A percentile compares a stretch with the other conserved stretches of the same genome.
These are phyloP conservation scores for Aspergillus olivimuriae DNA, from an alignment of 495 filamentous ascomycete species.

Conservation along the genomic window DNA sequence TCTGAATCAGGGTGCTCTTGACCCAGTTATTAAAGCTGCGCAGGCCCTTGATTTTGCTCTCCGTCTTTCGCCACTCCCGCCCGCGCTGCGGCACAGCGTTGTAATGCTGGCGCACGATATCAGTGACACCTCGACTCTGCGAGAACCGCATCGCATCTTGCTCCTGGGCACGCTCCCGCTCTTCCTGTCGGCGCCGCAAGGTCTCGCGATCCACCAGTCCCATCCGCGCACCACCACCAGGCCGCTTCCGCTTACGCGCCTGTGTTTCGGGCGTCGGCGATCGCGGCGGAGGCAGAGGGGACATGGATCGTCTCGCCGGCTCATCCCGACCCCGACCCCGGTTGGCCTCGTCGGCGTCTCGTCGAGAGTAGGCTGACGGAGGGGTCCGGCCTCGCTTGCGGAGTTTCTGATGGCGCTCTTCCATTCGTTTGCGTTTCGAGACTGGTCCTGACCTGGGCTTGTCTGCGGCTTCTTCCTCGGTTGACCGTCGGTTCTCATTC, in stretches of 20 bases:
- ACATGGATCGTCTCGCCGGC: constrained; percentile 27
- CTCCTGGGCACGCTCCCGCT: constrained; percentile 55
- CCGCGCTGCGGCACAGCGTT: constrained; percentile 87
- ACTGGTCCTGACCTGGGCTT: constrained; percentile 16
- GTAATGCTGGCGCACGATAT: constrained; percentile 88
- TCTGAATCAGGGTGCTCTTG: constrained; percentile 93
- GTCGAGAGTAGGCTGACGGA: constrained; percentile 38
- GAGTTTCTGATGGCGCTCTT: constrained; percentile 38
- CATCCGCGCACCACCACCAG: constrained; percentile 75
- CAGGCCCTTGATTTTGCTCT: constrained; percentile 88
- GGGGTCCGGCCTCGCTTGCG: constrained; percentile 33
- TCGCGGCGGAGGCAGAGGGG: constrained; percentile 28
- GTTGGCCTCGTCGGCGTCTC: constrained; percentile 24
- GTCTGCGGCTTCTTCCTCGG: constrained; percentile 17
- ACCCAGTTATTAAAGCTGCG: constrained; percentile 98
- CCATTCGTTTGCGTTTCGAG: constrained; percentile 37
- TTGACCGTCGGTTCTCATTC: constrained; percentile 22
- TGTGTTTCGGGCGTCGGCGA: constrained; percentile 37
- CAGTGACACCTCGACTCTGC: constrained; percentile 56
- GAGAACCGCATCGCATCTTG: constrained; percentile 44
- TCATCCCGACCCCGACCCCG: constrained; percentile 14
- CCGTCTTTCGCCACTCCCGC: constrained; percentile 88
- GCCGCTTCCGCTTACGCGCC: constrained; percentile 73
- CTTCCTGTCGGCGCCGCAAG: constrained; percentile 58
- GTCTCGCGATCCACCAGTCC: constrained; percentile 62